Evolutionary conservation across 2,329 filamentous ascomycete species (phyloP), one percentile per base, ranked within the genome.

Genomic region (Sarocladium brachiariae): DNA sequence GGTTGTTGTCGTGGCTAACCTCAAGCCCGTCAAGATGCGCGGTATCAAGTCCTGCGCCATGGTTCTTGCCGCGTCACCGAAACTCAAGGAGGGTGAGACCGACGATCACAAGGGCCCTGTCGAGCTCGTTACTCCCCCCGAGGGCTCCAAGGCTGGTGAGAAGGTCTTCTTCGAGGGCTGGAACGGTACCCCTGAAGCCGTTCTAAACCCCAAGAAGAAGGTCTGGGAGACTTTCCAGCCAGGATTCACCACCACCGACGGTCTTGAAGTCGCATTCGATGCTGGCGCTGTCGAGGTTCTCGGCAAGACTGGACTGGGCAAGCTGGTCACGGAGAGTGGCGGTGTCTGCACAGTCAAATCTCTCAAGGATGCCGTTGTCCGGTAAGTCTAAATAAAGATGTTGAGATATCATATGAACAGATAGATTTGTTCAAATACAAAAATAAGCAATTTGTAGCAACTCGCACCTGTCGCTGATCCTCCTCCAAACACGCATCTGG

Each of bases 161-260:
- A 77, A 88, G 13, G 87, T 97, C 49, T 91, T 78, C 77, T 99
- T 99, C 65, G 88, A 97, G 65, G 93, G 93, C 45, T 99, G 89
- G 84, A 78, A 89, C 68, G 91, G 89, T 53, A 87, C 95, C 75
- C 90, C 93, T 0, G 93, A 99, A 78, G 86, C 85, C 55, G 82
- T 92, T 49, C 78, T 99, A 52, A 99, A 97, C 78, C 93, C 93
- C 52, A 99, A 99, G 85, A 99, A 97, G 84, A 97, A 97, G 84
- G 76, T 97, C 54, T 97, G 92, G 91, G 93, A 99, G 77, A 89
- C 80, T 9, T 89, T 96, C 71, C 92, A 97, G 77, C 90, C 91
- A 1, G 93, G 92, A 0, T 97, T 97, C 73, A 95, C 88, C 25
- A 99, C 92, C 7, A 95, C 86, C 1, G 85, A 86, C 7, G 70